phyloP scores from a whole-genome alignment of 148 eudicot species.

The Camellia japonica region DNA sequence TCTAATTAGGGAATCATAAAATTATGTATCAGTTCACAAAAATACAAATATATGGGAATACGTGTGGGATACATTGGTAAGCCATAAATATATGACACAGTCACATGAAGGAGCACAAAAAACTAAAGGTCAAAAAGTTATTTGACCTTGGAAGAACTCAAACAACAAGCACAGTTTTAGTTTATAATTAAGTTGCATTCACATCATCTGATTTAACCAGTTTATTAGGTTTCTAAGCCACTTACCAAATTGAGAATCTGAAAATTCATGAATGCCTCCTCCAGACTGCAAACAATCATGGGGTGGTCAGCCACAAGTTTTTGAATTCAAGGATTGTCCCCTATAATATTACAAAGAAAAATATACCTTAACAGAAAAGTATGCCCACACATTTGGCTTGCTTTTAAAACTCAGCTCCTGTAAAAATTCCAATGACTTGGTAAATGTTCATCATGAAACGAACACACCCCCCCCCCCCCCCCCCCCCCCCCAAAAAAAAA shows the following conservation, averaged over 20 bases:
- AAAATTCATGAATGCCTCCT: constrained; percentile 95
- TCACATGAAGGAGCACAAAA: too few relatives aligned
- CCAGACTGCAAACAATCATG: constrained; percentile 62
- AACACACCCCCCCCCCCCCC: too few relatives aligned
- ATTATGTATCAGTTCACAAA: background rate
- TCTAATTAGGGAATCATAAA: background rate
- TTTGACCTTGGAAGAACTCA: background rate
- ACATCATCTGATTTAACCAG: background rate
- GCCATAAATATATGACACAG: background rate
- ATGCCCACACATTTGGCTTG: too few relatives aligned
- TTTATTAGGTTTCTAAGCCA: background rate
- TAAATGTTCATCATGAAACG: too few relatives aligned
- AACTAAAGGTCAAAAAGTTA: too few relatives aligned
- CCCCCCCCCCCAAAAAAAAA: too few relatives aligned
- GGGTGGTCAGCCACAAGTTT: constrained; percentile 12
- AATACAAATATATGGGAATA: background rate
- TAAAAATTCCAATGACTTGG: constrained; percentile 4
- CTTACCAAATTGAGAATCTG: constrained; percentile 96
- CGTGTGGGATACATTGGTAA: background rate
- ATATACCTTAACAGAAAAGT: constrained; percentile 13
- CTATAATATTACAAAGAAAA: background rate
- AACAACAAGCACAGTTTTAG: background rate
- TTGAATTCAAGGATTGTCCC: background rate
- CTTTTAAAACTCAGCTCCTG: constrained; percentile 76
- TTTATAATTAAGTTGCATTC: background rate